phyloP scores from a whole-genome alignment of 345 rosid genomes.

The Arabidopsis thaliana region DNA sequence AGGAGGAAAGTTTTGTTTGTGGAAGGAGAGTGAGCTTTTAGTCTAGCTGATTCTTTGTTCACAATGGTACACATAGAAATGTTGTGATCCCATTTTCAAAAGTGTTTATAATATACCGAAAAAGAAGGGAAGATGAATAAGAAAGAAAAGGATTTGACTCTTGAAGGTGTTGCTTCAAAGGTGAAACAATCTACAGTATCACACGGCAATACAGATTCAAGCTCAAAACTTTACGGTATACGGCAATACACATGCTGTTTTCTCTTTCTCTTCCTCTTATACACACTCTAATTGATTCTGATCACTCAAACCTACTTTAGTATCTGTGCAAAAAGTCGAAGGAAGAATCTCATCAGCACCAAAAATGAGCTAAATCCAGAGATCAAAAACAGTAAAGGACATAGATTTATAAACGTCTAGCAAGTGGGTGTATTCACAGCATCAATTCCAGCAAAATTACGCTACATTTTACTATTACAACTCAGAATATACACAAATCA shows the following conservation, averaged over 20 bases:
- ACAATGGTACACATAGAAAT: constrained; percentile 45
- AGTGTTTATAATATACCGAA: background rate
- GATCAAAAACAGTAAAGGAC: background rate
- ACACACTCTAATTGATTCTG: constrained; percentile 20
- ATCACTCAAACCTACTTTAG: constrained; percentile 32
- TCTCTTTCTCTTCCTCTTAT: constrained; percentile 21
- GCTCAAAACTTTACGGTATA: constrained; percentile 59
- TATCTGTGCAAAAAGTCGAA: constrained; percentile 32
- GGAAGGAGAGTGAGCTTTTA: constrained; percentile 11
- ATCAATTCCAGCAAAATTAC: constrained; percentile 1
- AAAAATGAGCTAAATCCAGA: constrained; percentile 4
- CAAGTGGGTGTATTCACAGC: constrained; percentile 19
- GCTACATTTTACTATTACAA: constrained; percentile 2
- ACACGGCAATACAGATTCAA: constrained; percentile 87
- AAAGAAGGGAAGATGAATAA: constrained; percentile 11
- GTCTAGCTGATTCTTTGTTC: constrained; percentile 61
- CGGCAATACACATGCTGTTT: constrained; percentile 72
- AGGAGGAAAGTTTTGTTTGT: constrained; percentile 23
- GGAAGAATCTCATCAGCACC: constrained; percentile 38
- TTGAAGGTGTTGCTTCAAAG: constrained; percentile 1
- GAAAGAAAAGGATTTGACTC: constrained; percentile 25
- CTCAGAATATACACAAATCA: background rate
- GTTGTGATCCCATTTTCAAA: constrained; percentile 55
- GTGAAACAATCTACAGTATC: constrained; percentile 60
- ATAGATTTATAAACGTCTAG: background rate